phyloP scores from a whole-genome alignment of 345 rosid species.

The Lepidium didymum region DNA sequence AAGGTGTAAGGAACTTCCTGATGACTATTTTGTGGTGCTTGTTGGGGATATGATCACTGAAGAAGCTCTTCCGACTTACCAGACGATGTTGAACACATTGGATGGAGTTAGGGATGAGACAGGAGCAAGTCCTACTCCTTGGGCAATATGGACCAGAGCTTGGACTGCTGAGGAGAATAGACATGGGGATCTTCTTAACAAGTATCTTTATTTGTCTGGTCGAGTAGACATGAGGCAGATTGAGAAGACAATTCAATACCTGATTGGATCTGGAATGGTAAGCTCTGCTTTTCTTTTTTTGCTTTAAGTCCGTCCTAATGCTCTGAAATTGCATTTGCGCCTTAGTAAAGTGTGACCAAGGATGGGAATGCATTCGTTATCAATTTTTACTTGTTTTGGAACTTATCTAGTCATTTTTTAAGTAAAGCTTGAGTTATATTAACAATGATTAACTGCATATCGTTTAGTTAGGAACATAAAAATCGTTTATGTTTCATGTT shows the following conservation, averaged over 20 bases:
- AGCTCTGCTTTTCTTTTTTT: not conserved
- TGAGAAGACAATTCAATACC: conserved; percentile 66
- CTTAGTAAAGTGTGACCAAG: not conserved
- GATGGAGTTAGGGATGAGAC: conserved; percentile 72
- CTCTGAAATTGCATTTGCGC: not conserved
- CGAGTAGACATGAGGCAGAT: conserved; percentile 71
- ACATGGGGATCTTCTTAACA: conserved; percentile 68
- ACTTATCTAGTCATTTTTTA: not conserved
- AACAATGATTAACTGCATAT: not conserved
- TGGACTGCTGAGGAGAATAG: conserved; percentile 83
- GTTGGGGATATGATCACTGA: conserved; percentile 78
- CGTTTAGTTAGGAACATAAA: not conserved
- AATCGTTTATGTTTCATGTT: not conserved
- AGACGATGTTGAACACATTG: conserved; percentile 64
- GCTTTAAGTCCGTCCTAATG: not conserved
- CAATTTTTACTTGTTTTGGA: not conserved
- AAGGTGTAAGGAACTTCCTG: conserved; percentile 49
- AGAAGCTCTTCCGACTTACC: conserved; percentile 74
- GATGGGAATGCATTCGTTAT: not conserved
- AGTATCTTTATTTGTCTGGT: conserved; percentile 66
- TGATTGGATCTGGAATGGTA: conserved; percentile 74
- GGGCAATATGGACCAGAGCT: conserved; percentile 72
- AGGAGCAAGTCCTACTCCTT: conserved; percentile 57
- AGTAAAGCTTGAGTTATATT: not conserved
- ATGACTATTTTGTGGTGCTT: conserved; percentile 61